A percentile compares a stretch with the other conserved stretches of the same genome.
Evolutionary conservation across 2,329 filamentous ascomycete species (phyloP).

Genomic region (Diplodia scrobiculata): DNA sequence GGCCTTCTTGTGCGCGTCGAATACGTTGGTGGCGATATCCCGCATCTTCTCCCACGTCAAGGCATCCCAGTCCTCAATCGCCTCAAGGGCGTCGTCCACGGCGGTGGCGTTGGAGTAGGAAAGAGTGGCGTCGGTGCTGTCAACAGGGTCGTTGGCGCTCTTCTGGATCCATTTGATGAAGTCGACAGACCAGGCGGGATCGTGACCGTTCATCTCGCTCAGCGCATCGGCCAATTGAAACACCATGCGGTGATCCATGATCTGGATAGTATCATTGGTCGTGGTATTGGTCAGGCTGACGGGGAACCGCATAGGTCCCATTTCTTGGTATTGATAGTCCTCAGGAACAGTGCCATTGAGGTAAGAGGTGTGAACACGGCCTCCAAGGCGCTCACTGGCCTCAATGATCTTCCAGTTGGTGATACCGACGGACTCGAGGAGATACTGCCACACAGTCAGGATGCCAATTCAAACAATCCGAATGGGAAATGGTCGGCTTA

Average conservation of each 20-base stretch:
- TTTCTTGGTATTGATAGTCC: slow-evolving; percentile 68
- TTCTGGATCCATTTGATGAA: slow-evolving; percentile 66
- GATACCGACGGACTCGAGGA: slow-evolving; percentile 58
- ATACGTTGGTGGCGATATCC: slow-evolving; percentile 50
- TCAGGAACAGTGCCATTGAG: slow-evolving; percentile 60
- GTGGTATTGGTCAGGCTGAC: slow-evolving; percentile 52
- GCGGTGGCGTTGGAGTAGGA: slow-evolving; percentile 43
- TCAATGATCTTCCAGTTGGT: slow-evolving; percentile 65
- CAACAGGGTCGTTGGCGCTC: slow-evolving; percentile 57
- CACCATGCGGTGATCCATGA: slow-evolving; percentile 65
- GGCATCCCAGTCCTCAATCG: slow-evolving; percentile 44
- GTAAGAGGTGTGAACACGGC: slow-evolving; percentile 65
- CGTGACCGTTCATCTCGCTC: slow-evolving; percentile 61
- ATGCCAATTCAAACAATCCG: too few species aligned
- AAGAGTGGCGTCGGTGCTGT: slow-evolving; percentile 40
- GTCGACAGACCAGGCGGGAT: slow-evolving; percentile 54
- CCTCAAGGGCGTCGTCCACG: slow-evolving; percentile 45
- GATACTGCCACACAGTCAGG: slow-evolving; percentile 33
- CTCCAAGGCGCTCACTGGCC: slow-evolving; percentile 62
- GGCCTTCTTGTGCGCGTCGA: slow-evolving; percentile 57
- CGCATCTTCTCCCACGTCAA: slow-evolving; percentile 39
- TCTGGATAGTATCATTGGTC: slow-evolving; percentile 60
- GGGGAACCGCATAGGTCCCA: slow-evolving; percentile 68
- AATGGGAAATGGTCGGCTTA: slow-evolving; percentile 35
- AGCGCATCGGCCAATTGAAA: slow-evolving; percentile 64